A percentile compares a stretch with the other conserved stretches of the same genome.
phyloP scores from a whole-genome alignment of 768 basidiomycete genomes.

The Infundibulicybe gibba region DNA sequence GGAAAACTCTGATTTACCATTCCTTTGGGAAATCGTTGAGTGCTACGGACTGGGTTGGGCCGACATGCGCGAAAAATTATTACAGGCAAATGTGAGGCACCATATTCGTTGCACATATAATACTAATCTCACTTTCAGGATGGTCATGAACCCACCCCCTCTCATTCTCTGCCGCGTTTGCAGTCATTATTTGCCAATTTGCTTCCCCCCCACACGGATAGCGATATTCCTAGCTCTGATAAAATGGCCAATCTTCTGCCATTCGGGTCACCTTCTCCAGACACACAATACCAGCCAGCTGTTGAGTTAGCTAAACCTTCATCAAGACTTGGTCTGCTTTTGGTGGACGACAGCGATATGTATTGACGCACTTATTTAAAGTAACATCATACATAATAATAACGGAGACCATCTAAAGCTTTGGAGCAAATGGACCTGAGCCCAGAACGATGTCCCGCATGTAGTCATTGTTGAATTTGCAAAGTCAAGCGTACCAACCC shows the following conservation, averaged over 20 bases:
- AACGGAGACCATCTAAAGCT: slow-evolving; percentile 15
- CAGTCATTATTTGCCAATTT: slow-evolving; percentile 63
- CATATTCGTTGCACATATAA: background rate
- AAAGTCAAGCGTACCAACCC: no score
- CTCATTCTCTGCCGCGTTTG: slow-evolving; percentile 48
- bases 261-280: slow-evolving; percentile 47
- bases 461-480: no score
- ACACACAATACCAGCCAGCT: slow-evolving; percentile 54
- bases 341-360: slow-evolving; percentile 39
- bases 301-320: slow-evolving; percentile 68
- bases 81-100: slow-evolving; percentile 11
- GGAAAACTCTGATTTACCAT: slow-evolving; percentile 43
- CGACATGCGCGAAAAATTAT: slow-evolving; percentile 6
- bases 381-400: no score
- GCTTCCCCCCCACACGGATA: slow-evolving; percentile 35
- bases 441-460: background rate
- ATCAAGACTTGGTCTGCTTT: slow-evolving; percentile 70
- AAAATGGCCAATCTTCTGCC: slow-evolving; percentile 43
- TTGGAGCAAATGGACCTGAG: slow-evolving; percentile 1
- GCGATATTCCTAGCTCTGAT: slow-evolving; percentile 20
- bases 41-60: slow-evolving; percentile 28
- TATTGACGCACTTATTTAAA: no score
- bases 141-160: slow-evolving; percentile 6
- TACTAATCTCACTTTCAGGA: slow-evolving; percentile 1
- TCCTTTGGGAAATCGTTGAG: slow-evolving; percentile 40